A percentile compares a stretch with the other conserved stretches of the same genome.
Evolutionary conservation across 2,329 filamentous ascomycete genomes (phyloP).

Genomic region (Aspergillus jensenii): DNA sequence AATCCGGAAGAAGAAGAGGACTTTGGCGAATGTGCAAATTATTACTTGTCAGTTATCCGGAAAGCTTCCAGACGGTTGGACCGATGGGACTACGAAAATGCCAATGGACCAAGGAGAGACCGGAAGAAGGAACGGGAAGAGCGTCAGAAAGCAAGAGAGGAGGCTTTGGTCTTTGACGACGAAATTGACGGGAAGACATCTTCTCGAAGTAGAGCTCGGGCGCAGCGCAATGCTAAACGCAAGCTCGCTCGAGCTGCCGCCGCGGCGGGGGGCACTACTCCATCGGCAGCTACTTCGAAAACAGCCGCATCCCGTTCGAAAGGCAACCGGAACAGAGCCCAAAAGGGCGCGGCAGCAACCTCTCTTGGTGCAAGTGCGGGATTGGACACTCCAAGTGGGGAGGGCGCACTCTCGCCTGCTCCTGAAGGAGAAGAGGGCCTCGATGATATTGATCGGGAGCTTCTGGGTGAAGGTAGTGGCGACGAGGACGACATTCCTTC

Average conservation of each 20-base stretch:
- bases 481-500: conserved; percentile 33
- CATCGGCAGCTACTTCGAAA: conserved; percentile 19
- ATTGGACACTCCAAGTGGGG: conserved; percentile 26
- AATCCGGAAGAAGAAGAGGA: conserved; percentile 47
- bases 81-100: conserved; percentile 47
- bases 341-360: conserved; percentile 15
- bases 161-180: conserved; percentile 19
- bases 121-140: conserved; percentile 39
- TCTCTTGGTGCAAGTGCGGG: conserved; percentile 14
- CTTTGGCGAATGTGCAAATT: conserved; percentile 48
- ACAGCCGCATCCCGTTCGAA: conserved; percentile 25
- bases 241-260: conserved; percentile 25
- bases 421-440: conserved; percentile 34
- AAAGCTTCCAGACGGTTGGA: conserved; percentile 45
- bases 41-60: conserved; percentile 43
- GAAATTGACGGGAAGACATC: conserved; percentile 18
- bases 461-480: conserved; percentile 36
- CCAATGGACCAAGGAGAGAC: conserved; percentile 39
- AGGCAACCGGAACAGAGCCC: conserved; percentile 23
- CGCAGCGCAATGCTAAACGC: conserved; percentile 29
- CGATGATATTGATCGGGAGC: conserved; percentile 40
- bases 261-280: conserved; percentile 21
- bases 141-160: conserved; percentile 33
- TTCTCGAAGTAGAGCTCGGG: conserved; percentile 23
- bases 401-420: conserved; percentile 22